Percentiles rank a stretch among this genome's conserved stretches.
Evolutionary conservation across 495 filamentous ascomycete species (phyloP).

Genomic region (Tuber umbilicatum): DNA sequence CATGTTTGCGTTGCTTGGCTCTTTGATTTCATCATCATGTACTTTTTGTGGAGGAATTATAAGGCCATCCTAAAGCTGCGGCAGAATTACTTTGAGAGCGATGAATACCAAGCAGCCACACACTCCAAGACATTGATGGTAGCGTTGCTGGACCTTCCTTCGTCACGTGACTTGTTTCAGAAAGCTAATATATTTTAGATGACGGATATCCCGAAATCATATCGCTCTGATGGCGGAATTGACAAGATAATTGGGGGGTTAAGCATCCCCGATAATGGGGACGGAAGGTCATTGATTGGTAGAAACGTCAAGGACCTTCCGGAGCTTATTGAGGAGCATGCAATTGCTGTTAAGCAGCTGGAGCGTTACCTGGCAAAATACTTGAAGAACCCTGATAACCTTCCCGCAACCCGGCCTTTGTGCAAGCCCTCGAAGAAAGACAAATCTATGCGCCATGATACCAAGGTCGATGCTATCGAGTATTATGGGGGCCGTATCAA

Average conservation of each 20-base stretch:
- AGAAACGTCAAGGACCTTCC: conserved; percentile 88
- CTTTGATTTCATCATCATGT: conserved; percentile 67
- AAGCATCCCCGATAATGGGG: conserved; percentile 30
- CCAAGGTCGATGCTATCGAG: conserved; percentile 87
- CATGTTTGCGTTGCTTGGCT: conserved; percentile 73
- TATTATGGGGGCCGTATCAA: conserved; percentile 81
- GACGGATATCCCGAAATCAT: conserved; percentile 70
- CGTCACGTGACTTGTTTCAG: not conserved
- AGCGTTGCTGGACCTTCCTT: conserved; percentile 23
- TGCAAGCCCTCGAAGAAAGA: conserved; percentile 72
- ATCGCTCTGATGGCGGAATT: conserved; percentile 77
- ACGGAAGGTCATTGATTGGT: conserved; percentile 57
- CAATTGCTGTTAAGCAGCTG: conserved; percentile 68
- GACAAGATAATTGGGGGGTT: conserved; percentile 36
- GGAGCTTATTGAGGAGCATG: conserved; percentile 74
- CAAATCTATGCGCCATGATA: conserved; percentile 55
- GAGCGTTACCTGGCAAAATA: conserved; percentile 83
- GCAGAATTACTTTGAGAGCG: conserved; percentile 72
- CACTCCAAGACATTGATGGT: conserved; percentile 88
- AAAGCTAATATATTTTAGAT: conserved; percentile 50
- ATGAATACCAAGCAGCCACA: conserved; percentile 81
- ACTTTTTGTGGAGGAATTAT: conserved; percentile 89
- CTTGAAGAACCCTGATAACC: conserved; percentile 72
- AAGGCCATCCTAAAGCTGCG: conserved; percentile 61
- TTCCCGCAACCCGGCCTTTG: conserved; percentile 70